Base-by-base conservation (phyloP, 768 basidiomycete species). In the Phlegmacium glaucopus region DNA sequence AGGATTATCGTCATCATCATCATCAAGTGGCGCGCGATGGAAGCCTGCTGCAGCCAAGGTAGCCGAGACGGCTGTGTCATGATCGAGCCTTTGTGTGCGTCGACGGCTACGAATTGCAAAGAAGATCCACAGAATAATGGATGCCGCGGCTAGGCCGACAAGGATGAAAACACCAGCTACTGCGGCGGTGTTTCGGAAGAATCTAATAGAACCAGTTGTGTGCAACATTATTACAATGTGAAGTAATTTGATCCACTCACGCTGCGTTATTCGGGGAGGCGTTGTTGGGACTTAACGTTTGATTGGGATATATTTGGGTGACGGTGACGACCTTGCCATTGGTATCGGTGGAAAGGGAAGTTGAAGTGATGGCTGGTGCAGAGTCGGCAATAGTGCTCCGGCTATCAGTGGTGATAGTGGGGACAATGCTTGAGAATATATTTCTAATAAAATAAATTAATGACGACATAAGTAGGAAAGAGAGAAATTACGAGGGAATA, bases 151-250 rank as follows among this genome's bases (percentile, higher is more conserved):
- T 15, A 98, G 74, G 25, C 93, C 94, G 13, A 94, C 89, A 12
- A 93, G 82, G 32, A 91, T 80, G 58, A 96, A 98, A 7, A 93
- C 89, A 38, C 90, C 95, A 1, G 87, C 87, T 3, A 97, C 93
- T 9, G 93, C 94, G 15, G 92, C 92, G 17, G 85, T 88, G 61
- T 95, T 90, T 42, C 65, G 64, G 67, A 95, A 94, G 71, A 96
- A 98, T 47, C 88, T 90, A 57, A 52, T 28, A 42, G 30, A 29
- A 22, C 45, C n/a, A 34, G 36, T 13, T 28, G 16, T 39, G 36
- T 37, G 34, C 27, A 17, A 10, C n/a, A n/a, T n/a, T n/a, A 38
- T 29, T 30, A 47, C 18, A 39, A 27, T 25, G 26, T 26, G 44
- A 39, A 44, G 32, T 39, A n/a, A 36, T 37, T 34, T 37, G 30